Percentiles rank a stretch among this genome's conserved stretches.
These are phyloP conservation scores for Populus tomentosa DNA, from an alignment of 441 rosid genomes.

Conservation along the genomic window DNA sequence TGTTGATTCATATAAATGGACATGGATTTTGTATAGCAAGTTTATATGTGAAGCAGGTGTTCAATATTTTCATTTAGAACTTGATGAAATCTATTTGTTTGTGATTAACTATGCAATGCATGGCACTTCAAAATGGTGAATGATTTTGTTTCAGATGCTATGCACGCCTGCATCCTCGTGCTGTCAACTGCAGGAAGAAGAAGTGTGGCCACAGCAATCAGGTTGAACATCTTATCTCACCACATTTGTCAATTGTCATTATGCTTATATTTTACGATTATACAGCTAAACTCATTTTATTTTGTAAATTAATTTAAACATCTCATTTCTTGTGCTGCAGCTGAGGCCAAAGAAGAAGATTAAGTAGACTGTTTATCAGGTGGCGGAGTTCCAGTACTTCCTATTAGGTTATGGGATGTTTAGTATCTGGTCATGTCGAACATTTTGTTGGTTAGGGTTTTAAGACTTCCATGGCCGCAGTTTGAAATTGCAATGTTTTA, in stretches of 20 bases:
- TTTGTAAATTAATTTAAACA: not conserved
- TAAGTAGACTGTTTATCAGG: conserved; percentile 33
- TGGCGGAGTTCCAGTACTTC: not conserved
- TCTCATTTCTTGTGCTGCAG: conserved; percentile 28
- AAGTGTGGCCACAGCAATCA: conserved; percentile 72
- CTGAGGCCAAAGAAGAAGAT: conserved; percentile 71
- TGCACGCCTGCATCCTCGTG: conserved; percentile 61
- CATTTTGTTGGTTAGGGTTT: not conserved
- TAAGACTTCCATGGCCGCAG: not conserved
- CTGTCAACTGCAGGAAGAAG: conserved; percentile 72
- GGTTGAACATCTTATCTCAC: conserved; percentile 19
- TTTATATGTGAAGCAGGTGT: not conserved
- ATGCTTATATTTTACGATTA: not conserved
- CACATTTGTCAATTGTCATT: not conserved
- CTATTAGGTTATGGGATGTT: conserved; percentile 3
- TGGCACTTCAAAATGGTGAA: not conserved
- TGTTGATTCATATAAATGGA: not conserved
- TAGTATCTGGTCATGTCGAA: not conserved
- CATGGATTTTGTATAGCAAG: not conserved
- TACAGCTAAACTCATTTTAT: not conserved
- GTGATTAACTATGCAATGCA: not conserved
- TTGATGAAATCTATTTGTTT: not conserved
- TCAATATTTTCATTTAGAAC: not conserved
- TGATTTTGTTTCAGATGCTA: conserved; percentile 37
- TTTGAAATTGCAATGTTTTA: not conserved